A percentile compares a stretch with the other conserved stretches of the same genome.
Conservation (phyloP, 306 rosid genomes). For the Purshia tridentata region DNA sequence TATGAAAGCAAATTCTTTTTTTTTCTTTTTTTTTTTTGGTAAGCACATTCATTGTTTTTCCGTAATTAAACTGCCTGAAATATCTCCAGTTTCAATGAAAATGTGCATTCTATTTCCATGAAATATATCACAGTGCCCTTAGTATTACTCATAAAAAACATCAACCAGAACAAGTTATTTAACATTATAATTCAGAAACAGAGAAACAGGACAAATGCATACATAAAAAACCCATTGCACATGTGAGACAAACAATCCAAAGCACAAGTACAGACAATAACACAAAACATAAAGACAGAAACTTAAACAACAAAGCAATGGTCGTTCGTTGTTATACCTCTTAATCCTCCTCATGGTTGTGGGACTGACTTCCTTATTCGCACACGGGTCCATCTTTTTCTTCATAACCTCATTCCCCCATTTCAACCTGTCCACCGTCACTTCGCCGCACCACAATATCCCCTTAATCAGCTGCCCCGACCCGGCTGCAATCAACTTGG, state of each 20-base stretch:
- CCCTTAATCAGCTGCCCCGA: slow-evolving; percentile 77
- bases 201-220: background rate
- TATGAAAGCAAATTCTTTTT: background rate
- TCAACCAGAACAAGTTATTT: slow-evolving; percentile 17
- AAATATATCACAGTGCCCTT: background rate
- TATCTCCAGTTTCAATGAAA: background rate
- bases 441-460: slow-evolving; percentile 96
- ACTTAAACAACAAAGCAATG: too few relatives aligned
- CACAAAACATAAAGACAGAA: background rate
- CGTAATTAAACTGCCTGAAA: background rate
- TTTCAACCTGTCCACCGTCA: slow-evolving; percentile 78
- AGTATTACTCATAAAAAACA: background rate
- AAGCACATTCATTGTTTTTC: background rate
- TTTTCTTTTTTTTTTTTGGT: background rate
- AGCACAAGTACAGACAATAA: background rate
- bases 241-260: slow-evolving; percentile 4
- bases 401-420: slow-evolving; percentile 82
- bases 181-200: background rate
- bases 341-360: slow-evolving; percentile 74
- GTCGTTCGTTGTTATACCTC: slow-evolving; percentile 39
- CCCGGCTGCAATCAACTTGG: slow-evolving; percentile 74
- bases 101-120: background rate
- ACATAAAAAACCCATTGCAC: background rate
- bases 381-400: slow-evolving; percentile 50
- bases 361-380: slow-evolving; percentile 58